These are phyloP conservation scores for Centella asiatica DNA, from an alignment of 129 eudicot species.

Conservation along the genomic window DNA sequence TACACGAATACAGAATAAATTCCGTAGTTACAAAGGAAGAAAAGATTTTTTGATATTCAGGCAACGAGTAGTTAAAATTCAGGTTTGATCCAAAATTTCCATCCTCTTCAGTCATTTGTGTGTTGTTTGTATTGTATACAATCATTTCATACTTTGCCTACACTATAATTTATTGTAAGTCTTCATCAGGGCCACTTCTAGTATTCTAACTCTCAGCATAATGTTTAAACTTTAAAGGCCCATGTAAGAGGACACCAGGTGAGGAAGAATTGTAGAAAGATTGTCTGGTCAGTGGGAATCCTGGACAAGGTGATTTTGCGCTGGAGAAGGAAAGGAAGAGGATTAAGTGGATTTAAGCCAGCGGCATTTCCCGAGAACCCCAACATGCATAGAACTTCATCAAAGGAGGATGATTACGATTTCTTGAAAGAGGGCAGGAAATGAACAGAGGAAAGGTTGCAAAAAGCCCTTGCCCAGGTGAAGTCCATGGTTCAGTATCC, in stretches of 20 bases:
- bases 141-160: not conserved
- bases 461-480: slow-evolving; percentile 91
- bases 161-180: not conserved
- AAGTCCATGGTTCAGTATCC: slow-evolving; percentile 98
- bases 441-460: slow-evolving; percentile 77
- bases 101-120: not conserved
- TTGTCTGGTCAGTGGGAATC: slow-evolving; percentile 94
- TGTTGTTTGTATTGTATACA: not conserved
- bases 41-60: slow-evolving; percentile 74
- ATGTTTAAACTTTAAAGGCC: slow-evolving; percentile 40
- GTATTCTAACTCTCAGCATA: not conserved
- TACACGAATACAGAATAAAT: slow-evolving; percentile 74
- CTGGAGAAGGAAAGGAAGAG: slow-evolving; percentile 95
- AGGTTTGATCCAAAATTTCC: slow-evolving; percentile 35
- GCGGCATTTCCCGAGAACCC: slow-evolving; percentile 49
- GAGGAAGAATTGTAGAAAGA: slow-evolving; percentile 74
- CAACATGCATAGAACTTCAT: slow-evolving; percentile 22
- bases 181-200: not conserved
- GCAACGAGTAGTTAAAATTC: slow-evolving; percentile 84
- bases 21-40: slow-evolving; percentile 78
- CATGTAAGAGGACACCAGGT: slow-evolving; percentile 98
- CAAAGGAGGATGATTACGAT: slow-evolving; percentile 83
- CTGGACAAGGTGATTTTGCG: slow-evolving; percentile 89
- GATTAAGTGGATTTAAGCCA: slow-evolving; percentile 81
- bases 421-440: slow-evolving; percentile 88